These are phyloP conservation scores for Mytilinidion resinicola DNA, from an alignment of 495 filamentous ascomycete genomes.

Conservation along the genomic window DNA sequence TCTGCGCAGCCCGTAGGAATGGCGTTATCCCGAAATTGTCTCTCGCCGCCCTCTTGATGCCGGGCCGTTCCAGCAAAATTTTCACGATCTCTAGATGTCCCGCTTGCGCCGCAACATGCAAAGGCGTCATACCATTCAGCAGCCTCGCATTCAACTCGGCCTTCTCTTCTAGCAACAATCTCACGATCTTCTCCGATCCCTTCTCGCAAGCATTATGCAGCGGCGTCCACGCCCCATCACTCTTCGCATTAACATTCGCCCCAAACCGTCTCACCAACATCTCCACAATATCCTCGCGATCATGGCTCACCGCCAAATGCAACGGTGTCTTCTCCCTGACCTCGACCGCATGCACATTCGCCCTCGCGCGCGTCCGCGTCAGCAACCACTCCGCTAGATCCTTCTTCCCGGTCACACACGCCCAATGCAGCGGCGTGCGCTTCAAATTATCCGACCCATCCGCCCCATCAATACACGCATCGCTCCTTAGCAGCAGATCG, in stretches of 20 bases:
- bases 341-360: conserved; percentile 48
- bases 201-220: conserved; percentile 59
- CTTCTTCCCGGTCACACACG: conserved; percentile 54
- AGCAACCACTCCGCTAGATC: conserved; percentile 51
- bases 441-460: conserved; percentile 44
- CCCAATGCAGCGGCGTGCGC: conserved; percentile 57
- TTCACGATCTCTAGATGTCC: conserved; percentile 27
- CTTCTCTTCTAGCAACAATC: conserved; percentile 44
- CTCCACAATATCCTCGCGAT: conserved; percentile 49
- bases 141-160: conserved; percentile 47
- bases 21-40: conserved; percentile 49
- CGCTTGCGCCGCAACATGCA: conserved; percentile 27
- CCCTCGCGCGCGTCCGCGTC: conserved; percentile 38
- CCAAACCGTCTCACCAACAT: conserved; percentile 45
- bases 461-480: conserved; percentile 39
- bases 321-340: conserved; percentile 54
- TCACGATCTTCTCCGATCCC: conserved; percentile 46
- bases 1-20: conserved; percentile 56
- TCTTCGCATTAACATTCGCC: conserved; percentile 50
- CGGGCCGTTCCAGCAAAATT: conserved; percentile 23
- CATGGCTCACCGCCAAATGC: conserved; percentile 53
- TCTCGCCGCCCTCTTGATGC: conserved; percentile 41
- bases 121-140: conserved; percentile 27
- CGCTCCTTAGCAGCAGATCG: conserved; percentile 39
- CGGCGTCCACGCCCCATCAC: conserved; percentile 58